These are phyloP conservation scores for Diutina neorugosa DNA, from an alignment of 1,139 yeast species.

Conservation along the genomic window DNA sequence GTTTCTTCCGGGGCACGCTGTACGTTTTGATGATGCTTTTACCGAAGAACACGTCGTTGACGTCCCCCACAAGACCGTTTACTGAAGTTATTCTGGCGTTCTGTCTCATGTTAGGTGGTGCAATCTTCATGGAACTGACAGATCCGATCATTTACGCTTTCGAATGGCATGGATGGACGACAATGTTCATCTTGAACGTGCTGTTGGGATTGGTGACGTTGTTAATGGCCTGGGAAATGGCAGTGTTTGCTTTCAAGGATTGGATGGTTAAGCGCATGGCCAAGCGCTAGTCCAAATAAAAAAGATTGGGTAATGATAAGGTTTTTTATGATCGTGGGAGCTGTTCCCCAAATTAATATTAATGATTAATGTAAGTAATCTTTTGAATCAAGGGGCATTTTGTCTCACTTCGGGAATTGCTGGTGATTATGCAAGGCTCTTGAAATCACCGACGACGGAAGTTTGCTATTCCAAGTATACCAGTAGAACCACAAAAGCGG, in stretches of 20 bases:
- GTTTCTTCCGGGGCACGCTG: slow-evolving; percentile 63
- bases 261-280: neutral
- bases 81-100: slow-evolving; percentile 75
- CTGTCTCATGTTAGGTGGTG: slow-evolving; percentile 76
- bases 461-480: neutral
- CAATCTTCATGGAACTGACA: slow-evolving; percentile 84
- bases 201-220: slow-evolving; percentile 69
- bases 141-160: slow-evolving; percentile 73
- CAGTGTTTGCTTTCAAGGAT: slow-evolving; percentile 51
- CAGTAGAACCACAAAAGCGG: neutral
- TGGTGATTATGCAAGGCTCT: neutral
- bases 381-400: neutral
- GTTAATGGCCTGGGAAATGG: slow-evolving; percentile 87
- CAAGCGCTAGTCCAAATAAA: neutral
- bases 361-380: neutral
- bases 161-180: slow-evolving; percentile 75
- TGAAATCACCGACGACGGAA: neutral
- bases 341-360: neutral
- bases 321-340: neutral
- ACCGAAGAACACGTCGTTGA: slow-evolving; percentile 27
- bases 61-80: slow-evolving; percentile 51
- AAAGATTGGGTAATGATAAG: neutral
- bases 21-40: slow-evolving; percentile 44
- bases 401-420: neutral
- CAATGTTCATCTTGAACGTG: slow-evolving; percentile 84